phyloP scores from a whole-genome alignment of 2,329 filamentous ascomycete species.

The Rhynchosporium secalis region DNA sequence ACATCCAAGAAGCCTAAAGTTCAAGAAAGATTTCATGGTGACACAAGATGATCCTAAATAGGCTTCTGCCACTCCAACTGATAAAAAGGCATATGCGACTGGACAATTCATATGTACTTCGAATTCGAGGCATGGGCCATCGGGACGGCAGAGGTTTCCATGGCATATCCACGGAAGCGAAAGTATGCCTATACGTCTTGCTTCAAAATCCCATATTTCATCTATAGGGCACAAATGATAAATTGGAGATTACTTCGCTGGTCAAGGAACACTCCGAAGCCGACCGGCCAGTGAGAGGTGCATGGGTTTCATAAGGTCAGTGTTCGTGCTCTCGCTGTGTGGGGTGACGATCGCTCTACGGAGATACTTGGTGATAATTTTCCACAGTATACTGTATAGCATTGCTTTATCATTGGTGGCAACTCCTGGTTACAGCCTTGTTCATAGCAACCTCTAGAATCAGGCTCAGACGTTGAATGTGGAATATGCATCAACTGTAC shows the following conservation, averaged over 20 bases:
- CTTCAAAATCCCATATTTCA: background rate
- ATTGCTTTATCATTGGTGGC: too few relatives aligned
- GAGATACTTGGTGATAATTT: too few relatives aligned
- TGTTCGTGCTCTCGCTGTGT: too few relatives aligned
- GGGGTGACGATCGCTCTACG: too few relatives aligned
- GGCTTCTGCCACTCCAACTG: background rate
- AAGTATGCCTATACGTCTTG: background rate
- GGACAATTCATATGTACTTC: background rate
- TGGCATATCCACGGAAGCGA: background rate
- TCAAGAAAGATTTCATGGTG: background rate
- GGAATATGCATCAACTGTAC: too few relatives aligned
- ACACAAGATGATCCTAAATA: background rate
- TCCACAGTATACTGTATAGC: too few relatives aligned
- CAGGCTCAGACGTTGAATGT: too few relatives aligned
- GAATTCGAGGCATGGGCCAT: background rate
- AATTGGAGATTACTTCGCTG: background rate
- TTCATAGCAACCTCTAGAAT: too few relatives aligned
- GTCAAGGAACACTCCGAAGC: background rate
- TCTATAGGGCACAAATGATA: background rate
- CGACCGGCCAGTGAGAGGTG: too few relatives aligned
- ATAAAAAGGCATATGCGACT: background rate
- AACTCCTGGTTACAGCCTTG: too few relatives aligned
- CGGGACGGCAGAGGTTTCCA: background rate
- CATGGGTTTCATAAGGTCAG: too few relatives aligned
- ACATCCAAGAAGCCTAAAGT: background rate